A percentile compares a stretch with the other conserved stretches of the same genome.
Conservation (phyloP, 192 early-diverging fungal genomes). For the Coemansia sp. region DNA sequence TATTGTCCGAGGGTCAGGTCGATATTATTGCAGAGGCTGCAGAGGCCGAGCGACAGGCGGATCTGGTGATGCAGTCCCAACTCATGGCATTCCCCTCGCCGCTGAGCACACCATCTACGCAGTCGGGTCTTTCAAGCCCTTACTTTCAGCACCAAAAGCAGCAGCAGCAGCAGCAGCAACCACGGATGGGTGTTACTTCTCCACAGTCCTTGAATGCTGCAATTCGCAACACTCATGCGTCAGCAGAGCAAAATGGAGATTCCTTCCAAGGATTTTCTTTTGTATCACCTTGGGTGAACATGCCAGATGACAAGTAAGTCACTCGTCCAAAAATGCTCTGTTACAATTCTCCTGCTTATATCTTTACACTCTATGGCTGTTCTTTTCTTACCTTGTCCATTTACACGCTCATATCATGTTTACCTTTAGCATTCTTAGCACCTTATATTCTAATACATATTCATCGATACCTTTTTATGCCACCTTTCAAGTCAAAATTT, state of each 20-base stretch:
- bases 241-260: constrained; percentile 15
- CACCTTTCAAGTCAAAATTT: not conserved
- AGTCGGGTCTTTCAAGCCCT: constrained; percentile 17
- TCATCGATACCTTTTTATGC: not conserved
- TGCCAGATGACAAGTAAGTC: constrained; percentile 26
- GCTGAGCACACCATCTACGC: constrained; percentile 17
- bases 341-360: not conserved
- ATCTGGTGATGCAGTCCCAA: constrained; percentile 40
- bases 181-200: constrained; percentile 16
- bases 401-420: not conserved
- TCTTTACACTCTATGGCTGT: not conserved
- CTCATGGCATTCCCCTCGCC: constrained; percentile 45
- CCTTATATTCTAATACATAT: not conserved
- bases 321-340: not conserved
- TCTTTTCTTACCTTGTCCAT: not conserved
- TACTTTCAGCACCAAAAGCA: constrained; percentile 33
- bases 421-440: not conserved
- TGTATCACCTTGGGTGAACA: constrained; percentile 49
- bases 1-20: constrained; percentile 46
- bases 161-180: constrained; percentile 14
- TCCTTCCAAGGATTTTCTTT: constrained; percentile 56
- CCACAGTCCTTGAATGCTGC: constrained; percentile 21
- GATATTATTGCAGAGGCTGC: constrained; percentile 41
- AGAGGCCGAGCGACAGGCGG: constrained; percentile 47
- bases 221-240: constrained; percentile 14